Evolutionary conservation across 148 eudicot genomes (phyloP).

Genomic region (Talinum fruticosum): DNA sequence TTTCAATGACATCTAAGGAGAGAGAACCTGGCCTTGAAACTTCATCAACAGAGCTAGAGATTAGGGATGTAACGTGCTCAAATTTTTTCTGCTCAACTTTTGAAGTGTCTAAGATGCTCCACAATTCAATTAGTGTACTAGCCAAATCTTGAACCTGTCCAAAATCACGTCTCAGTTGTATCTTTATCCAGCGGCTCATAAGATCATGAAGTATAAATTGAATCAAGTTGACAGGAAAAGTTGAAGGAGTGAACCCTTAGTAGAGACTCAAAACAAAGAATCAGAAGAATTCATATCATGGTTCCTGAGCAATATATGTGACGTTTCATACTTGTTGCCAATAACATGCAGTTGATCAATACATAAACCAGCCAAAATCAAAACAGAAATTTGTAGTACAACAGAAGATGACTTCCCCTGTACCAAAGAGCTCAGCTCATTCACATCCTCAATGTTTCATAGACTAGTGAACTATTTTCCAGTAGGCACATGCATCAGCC

Average conservation of each 20-base stretch:
- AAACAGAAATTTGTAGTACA: background rate
- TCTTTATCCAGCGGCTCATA: background rate
- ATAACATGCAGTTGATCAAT: background rate
- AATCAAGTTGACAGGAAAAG: background rate
- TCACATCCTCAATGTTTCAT: background rate
- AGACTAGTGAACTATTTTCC: background rate
- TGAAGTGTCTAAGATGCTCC: conserved; percentile 66
- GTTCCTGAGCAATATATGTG: background rate
- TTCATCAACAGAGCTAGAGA: conserved; percentile 56
- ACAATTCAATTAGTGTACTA: conserved; percentile 55
- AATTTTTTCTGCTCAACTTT: conserved; percentile 49
- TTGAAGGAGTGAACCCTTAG: background rate
- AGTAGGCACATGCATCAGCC: background rate
- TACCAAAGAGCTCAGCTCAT: background rate
- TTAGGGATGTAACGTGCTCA: conserved; percentile 47
- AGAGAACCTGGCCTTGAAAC: conserved; percentile 58
- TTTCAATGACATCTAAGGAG: conserved; percentile 59
- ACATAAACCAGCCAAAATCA: background rate
- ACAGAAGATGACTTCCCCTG: conserved; percentile 1
- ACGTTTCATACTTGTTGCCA: background rate
- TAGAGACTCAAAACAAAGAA: background rate
- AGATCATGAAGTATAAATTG: background rate
- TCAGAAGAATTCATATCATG: background rate
- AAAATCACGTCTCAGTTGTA: background rate
- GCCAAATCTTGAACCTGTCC: conserved; percentile 66